A percentile compares a stretch with the other conserved stretches of the same genome.
Conservation (phyloP, 73 alveolate species). For the Symbiodinium pilosum region DNA sequence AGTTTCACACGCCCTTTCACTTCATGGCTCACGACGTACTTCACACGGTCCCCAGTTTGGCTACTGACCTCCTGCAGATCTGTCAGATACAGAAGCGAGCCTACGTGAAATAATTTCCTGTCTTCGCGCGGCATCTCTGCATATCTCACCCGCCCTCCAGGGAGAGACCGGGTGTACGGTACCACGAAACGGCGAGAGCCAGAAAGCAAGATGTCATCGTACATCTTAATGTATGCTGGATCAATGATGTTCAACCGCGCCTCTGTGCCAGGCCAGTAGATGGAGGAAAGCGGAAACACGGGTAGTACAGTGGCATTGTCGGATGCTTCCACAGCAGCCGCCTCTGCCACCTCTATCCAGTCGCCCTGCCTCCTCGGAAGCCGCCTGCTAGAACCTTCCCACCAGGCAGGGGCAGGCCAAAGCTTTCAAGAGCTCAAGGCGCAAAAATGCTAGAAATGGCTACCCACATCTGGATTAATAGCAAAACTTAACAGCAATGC, state of each 20-base stretch:
- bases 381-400: neutral
- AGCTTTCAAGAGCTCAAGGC: neutral
- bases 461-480: neutral
- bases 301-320: neutral
- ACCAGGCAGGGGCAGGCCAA: no score
- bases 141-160: slow-evolving; percentile 81
- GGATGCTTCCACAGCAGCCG: neutral
- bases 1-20: slow-evolving; percentile 68
- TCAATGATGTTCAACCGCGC: slow-evolving; percentile 74
- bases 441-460: neutral
- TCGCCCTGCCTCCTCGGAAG: slow-evolving; percentile 4
- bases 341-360: neutral
- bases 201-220: neutral
- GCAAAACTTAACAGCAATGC: no score
- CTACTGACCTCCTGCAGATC: slow-evolving; percentile 32
- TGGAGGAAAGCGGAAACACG: neutral
- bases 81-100: slow-evolving; percentile 70
- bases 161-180: slow-evolving; percentile 66
- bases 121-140: slow-evolving; percentile 61
- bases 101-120: slow-evolving; percentile 37
- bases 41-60: slow-evolving; percentile 36
- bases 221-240: slow-evolving; percentile 45
- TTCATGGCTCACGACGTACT: slow-evolving; percentile 75
- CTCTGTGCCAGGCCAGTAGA: slow-evolving; percentile 83
- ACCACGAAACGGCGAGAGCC: slow-evolving; percentile 92